Base-by-base conservation (phyloP, 1,284 basidiomycete genomes). In the Sutorius eximius region DNA sequence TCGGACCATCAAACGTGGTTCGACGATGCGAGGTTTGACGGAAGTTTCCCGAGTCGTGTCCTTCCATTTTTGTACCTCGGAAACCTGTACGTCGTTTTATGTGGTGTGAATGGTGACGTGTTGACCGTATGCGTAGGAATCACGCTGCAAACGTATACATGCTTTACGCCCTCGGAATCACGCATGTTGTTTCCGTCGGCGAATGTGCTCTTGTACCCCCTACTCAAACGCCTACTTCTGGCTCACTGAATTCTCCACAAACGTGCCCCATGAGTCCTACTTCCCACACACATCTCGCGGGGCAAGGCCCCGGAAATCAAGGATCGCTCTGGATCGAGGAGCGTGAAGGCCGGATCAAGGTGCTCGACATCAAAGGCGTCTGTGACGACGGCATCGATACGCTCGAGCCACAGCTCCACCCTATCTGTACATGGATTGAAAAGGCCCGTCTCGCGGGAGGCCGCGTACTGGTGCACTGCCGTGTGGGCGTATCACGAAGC, bases 381-480 rank as follows among this genome's bases (percentile, higher is more conserved):
- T 91, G 91, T 65, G 95, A 98, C 71, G 95, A 98, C 68, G 95
- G 95, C 8, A 97, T 97, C 69, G 95, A 97, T 73, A 93, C 92
- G 34, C 82, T 98, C 20, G 87, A 94, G 60, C 91, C 91, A 5
- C 87, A 95, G 71, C 82, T 99, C 45, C 85, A 85, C 52, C 86
- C 89, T 6, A 89, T 96, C 20, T 93, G 93, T 67, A 87, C 89
- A 51, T 98, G 94, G 90, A 98, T 99, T 68, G 93, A 98, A 66
- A 77, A 83, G 46, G 95, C 94, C 18, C 78, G 94, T 29, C 72
- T 76, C 38, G 79, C 85, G 36, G 94, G 95, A 6, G 95, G 95
- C 7, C 90, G 89, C 68, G 89, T 96, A 45, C 80, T 99, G 47
- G 95, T 99, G 10, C 96, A 99, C 73, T 98, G 96, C 73, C 83